phyloP scores from a whole-genome alignment of 139 green algal genomes.

The Chlorella sp. region DNA sequence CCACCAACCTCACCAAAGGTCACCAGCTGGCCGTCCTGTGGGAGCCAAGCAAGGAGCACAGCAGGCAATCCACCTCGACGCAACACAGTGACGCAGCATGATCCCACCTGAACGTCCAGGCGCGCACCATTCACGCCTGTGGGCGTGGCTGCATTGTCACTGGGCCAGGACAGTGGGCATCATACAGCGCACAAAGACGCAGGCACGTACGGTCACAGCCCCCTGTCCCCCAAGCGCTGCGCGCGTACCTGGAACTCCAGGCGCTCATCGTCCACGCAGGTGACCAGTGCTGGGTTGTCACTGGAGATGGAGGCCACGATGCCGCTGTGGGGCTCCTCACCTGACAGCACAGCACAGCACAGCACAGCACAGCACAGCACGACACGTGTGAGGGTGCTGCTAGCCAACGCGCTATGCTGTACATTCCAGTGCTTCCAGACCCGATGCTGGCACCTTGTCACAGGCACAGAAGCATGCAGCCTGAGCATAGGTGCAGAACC shows the following conservation, averaged over 20 bases:
- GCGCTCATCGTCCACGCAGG: constrained; percentile 95
- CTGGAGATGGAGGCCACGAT: constrained; percentile 89
- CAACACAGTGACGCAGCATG: not conserved
- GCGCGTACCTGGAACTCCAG: constrained; percentile 85
- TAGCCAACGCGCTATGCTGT: not conserved
- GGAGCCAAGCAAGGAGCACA: not conserved
- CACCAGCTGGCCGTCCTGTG: constrained; percentile 69
- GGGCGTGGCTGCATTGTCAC: not conserved
- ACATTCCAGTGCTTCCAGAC: not conserved
- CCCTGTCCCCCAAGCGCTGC: not conserved
- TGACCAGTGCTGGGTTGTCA: constrained; percentile 73
- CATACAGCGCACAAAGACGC: not conserved
- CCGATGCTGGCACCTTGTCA: not conserved
- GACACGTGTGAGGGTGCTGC: not conserved
- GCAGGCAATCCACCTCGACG: too few relatives aligned
- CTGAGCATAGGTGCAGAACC: too few relatives aligned
- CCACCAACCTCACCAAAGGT: constrained; percentile 87
- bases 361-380: not conserved
- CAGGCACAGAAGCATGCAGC: too few relatives aligned
- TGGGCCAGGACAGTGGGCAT: not conserved
- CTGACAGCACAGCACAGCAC: constrained; percentile 26
- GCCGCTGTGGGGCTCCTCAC: constrained; percentile 82
- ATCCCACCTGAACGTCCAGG: not conserved
- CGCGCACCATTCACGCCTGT: not conserved
- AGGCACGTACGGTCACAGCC: too few relatives aligned